phyloP scores from a whole-genome alignment of 2,329 filamentous ascomycete genomes.

The Aspergillus tanneri region DNA sequence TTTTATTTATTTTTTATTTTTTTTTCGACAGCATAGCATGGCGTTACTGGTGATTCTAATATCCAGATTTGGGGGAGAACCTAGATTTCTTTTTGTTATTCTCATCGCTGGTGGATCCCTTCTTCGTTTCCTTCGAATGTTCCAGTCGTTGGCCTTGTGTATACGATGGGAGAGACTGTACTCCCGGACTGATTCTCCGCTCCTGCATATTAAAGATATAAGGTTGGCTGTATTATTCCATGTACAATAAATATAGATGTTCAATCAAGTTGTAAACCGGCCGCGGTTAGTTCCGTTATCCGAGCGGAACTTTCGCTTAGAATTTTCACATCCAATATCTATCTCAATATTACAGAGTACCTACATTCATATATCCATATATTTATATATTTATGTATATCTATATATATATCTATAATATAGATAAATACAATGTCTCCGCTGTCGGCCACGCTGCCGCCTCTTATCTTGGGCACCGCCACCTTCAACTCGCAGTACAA shows the following conservation, averaged over 20 bases:
- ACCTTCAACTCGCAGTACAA: conserved; percentile 53
- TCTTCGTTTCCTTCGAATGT: too few relatives aligned
- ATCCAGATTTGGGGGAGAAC: conserved; percentile 17
- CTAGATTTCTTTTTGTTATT: conserved; percentile 21
- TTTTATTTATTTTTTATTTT: not conserved
- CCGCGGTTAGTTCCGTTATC: too few relatives aligned
- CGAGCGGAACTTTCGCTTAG: too few relatives aligned
- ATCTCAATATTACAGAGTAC: too few relatives aligned
- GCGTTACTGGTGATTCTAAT: conserved; percentile 36
- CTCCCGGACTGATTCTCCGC: conserved; percentile 17
- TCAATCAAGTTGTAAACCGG: too few relatives aligned
- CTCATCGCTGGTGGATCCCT: conserved; percentile 3
- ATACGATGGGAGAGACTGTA: too few relatives aligned
- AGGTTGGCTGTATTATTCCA: conserved; percentile 8
- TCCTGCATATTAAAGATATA: conserved; percentile 14
- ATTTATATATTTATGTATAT: too few relatives aligned
- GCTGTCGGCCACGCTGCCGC: conserved; percentile 45
- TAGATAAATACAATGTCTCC: too few relatives aligned
- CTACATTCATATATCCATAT: too few relatives aligned
- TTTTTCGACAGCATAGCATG: conserved; percentile 43
- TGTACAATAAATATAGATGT: conserved; percentile 21
- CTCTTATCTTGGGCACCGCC: conserved; percentile 51
- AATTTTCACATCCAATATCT: too few relatives aligned
- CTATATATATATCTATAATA: too few relatives aligned
- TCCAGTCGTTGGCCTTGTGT: too few relatives aligned